Evolutionary conservation across 164 flowering plant species (phyloP).

Genomic region (Kingdonia uniflora): DNA sequence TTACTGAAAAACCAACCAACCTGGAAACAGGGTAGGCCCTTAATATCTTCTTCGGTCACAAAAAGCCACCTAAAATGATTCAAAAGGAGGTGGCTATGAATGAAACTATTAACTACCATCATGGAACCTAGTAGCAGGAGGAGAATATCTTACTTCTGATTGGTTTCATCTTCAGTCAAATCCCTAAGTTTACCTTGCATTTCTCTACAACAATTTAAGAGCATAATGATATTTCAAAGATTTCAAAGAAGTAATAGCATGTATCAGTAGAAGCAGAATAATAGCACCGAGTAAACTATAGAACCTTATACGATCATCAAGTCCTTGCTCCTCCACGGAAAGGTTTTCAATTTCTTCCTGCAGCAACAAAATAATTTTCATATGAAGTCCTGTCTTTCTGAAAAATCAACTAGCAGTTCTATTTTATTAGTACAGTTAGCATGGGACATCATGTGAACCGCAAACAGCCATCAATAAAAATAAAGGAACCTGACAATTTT

Average conservation of each 20-base stretch:
- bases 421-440: too few species aligned
- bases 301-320: slow-evolving; percentile 68
- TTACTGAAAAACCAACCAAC: slow-evolving; percentile 21
- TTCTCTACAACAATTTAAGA: slow-evolving; percentile 45
- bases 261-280: too few species aligned
- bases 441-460: too few species aligned
- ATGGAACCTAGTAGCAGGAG: background rate
- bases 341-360: slow-evolving; percentile 84
- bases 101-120: too few species aligned
- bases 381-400: background rate
- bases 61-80: slow-evolving; percentile 64
- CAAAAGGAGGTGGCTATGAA: background rate
- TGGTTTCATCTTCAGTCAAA: slow-evolving; percentile 80
- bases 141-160: slow-evolving; percentile 44
- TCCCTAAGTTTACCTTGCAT: slow-evolving; percentile 84
- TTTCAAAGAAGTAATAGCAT: background rate
- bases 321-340: slow-evolving; percentile 53
- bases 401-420: background rate
- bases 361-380: slow-evolving; percentile 5
- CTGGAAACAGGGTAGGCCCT: slow-evolving; percentile 84
- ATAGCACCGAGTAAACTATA: background rate
- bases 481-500: too few species aligned
- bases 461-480: too few species aligned
- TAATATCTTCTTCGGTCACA: slow-evolving; percentile 93
- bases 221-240: slow-evolving; percentile 12